Evolutionary conservation across 2,329 filamentous ascomycete species (phyloP).

Genomic region (Thielaviopsis euricoi): DNA sequence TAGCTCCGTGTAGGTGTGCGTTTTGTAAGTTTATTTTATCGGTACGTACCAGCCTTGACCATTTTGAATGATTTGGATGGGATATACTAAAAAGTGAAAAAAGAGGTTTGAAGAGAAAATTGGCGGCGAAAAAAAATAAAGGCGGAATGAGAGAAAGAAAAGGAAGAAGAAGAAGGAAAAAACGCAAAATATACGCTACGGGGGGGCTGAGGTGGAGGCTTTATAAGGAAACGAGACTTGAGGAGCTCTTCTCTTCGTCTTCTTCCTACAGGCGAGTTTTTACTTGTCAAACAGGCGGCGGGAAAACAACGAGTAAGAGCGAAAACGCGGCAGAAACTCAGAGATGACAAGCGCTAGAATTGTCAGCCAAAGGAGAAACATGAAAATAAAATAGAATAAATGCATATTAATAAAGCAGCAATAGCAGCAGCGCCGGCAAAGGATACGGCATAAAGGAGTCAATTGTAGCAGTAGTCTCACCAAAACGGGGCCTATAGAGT

Average conservation of each 20-base stretch:
- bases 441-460: too few species aligned
- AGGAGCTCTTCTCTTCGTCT: neutral
- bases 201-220: neutral
- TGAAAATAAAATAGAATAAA: neutral
- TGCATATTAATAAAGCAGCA: too few species aligned
- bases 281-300: neutral
- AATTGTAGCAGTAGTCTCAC: too few species aligned
- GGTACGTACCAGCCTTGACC: conserved; percentile 14
- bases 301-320: neutral
- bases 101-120: conserved; percentile 1
- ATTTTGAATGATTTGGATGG: conserved; percentile 13
- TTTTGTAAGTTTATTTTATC: neutral
- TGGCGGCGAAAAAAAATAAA: conserved; percentile 2
- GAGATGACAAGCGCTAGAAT: neutral
- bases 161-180: neutral
- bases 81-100: conserved; percentile 1
- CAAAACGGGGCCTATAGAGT: too few species aligned
- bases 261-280: neutral
- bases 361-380: neutral
- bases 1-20: neutral
- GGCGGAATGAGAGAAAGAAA: neutral
- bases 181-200: neutral
- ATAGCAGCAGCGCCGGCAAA: too few species aligned
- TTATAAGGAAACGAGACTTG: neutral
- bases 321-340: neutral